Evolutionary conservation across 495 filamentous ascomycete genomes (phyloP).

Genomic region (Daldinia loculata): DNA sequence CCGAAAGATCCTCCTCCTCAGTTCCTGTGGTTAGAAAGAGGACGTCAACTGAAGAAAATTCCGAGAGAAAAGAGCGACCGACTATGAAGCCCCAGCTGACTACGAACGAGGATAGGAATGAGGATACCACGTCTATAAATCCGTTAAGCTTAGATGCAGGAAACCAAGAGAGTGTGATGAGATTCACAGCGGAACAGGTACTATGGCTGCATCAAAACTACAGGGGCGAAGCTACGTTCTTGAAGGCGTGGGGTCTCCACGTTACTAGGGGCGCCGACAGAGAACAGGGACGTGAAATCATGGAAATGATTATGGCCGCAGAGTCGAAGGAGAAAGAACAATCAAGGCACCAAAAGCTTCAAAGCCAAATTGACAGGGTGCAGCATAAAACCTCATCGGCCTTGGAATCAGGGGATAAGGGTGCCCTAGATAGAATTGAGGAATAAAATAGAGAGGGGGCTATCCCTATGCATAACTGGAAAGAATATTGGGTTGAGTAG

Average conservation of each 20-base stretch:
- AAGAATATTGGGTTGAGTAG: not conserved
- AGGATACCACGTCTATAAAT: not conserved
- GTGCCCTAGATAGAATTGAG: not conserved
- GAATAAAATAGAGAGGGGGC: not conserved
- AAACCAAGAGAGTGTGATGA: not conserved
- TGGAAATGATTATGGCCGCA: slow-evolving; percentile 50
- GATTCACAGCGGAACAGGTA: slow-evolving; percentile 41
- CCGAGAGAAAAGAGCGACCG: not conserved
- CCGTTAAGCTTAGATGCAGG: not conserved
- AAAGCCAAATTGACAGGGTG: not conserved
- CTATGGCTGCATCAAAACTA: slow-evolving; percentile 57
- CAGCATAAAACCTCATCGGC: not conserved
- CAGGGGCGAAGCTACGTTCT: slow-evolving; percentile 51
- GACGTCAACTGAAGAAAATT: not conserved
- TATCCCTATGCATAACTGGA: not conserved
- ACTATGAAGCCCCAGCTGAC: not conserved
- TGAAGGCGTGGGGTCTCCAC: slow-evolving; percentile 54
- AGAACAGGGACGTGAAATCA: slow-evolving; percentile 47
- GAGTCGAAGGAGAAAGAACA: slow-evolving; percentile 30
- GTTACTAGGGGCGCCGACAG: slow-evolving; percentile 44
- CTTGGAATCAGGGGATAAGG: not conserved
- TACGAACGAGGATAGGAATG: not conserved
- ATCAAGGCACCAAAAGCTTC: not conserved
- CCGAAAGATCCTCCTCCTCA: not conserved
- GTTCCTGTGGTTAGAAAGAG: not conserved